Evolutionary conservation across 768 basidiomycete genomes (phyloP).

Genomic region (Leccinum disarticulatum): DNA sequence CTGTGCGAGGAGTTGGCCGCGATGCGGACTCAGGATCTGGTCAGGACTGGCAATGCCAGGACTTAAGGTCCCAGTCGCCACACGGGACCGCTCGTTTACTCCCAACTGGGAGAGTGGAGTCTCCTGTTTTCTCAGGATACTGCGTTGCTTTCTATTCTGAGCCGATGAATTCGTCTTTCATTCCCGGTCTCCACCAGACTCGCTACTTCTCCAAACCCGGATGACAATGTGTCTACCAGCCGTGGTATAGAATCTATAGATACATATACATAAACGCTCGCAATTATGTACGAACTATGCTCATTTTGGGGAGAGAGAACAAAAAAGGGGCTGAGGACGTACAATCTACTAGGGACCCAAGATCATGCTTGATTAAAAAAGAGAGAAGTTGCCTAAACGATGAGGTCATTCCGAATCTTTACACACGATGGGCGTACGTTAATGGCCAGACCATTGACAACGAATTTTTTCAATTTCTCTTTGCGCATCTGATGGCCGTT

Average conservation of each 20-base stretch:
- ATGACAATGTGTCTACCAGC: not conserved
- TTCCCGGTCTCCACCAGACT: conserved; percentile 6
- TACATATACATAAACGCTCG: not conserved
- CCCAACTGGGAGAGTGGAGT: not conserved
- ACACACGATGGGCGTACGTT: conserved; percentile 12
- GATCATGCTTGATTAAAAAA: not conserved
- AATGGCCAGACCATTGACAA: not conserved
- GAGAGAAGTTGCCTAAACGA: not conserved
- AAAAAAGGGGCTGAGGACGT: not conserved
- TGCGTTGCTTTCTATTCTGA: not conserved
- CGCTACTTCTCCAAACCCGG: not conserved
- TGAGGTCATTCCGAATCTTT: conserved; percentile 1
- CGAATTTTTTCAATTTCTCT: not conserved
- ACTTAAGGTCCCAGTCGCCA: not conserved
- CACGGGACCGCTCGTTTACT: not conserved
- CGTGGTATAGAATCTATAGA: not conserved
- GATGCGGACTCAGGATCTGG: not conserved
- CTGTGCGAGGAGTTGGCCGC: not conserved
- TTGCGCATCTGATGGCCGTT: conserved; percentile 23
- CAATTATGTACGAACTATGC: not conserved
- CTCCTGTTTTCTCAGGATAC: not conserved
- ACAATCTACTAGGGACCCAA: not conserved
- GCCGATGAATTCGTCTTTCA: conserved; percentile 7
- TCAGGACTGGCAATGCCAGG: not conserved
- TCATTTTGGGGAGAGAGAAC: not conserved